Evolutionary conservation across 2,329 filamentous ascomycete species (phyloP).

Genomic region (Pseudopyrenochaeta lycopersici): DNA sequence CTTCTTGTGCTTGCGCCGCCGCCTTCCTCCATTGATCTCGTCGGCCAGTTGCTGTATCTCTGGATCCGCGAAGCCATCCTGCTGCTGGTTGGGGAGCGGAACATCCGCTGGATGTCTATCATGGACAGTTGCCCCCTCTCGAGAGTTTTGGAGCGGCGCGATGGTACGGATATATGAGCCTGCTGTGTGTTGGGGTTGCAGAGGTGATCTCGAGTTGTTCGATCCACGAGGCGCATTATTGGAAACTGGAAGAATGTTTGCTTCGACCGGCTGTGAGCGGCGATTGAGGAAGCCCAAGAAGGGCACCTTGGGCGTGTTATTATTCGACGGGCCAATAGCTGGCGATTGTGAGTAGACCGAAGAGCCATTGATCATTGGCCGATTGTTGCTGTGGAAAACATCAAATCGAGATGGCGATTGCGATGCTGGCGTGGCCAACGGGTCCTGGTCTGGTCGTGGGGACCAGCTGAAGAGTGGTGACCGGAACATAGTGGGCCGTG

Average conservation of each 20-base stretch:
- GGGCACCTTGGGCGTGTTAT: slow-evolving; percentile 45
- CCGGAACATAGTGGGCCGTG: slow-evolving; percentile 39
- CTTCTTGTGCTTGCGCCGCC: slow-evolving; percentile 44
- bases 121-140: slow-evolving; percentile 32
- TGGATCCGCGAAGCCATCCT: slow-evolving; percentile 57
- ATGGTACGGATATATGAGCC: slow-evolving; percentile 46
- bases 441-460: slow-evolving; percentile 40
- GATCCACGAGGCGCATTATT: slow-evolving; percentile 34
- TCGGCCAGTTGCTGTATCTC: slow-evolving; percentile 60
- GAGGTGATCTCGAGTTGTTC: slow-evolving; percentile 38
- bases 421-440: slow-evolving; percentile 30
- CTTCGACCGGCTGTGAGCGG: slow-evolving; percentile 36
- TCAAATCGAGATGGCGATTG: slow-evolving; percentile 29
- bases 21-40: slow-evolving; percentile 52
- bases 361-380: slow-evolving; percentile 46
- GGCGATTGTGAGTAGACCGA: slow-evolving; percentile 50
- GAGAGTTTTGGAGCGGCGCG: slow-evolving; percentile 31
- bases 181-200: slow-evolving; percentile 45
- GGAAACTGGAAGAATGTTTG: slow-evolving; percentile 23
- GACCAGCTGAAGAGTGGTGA: slow-evolving; percentile 45
- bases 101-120: slow-evolving; percentile 45
- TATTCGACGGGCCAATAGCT: slow-evolving; percentile 24
- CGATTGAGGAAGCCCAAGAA: slow-evolving; percentile 41
- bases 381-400: slow-evolving; percentile 30
- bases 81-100: slow-evolving; percentile 22